These are phyloP conservation scores for Scedosporium minutisporum DNA, from an alignment of 2,329 filamentous ascomycete species.

Conservation along the genomic window DNA sequence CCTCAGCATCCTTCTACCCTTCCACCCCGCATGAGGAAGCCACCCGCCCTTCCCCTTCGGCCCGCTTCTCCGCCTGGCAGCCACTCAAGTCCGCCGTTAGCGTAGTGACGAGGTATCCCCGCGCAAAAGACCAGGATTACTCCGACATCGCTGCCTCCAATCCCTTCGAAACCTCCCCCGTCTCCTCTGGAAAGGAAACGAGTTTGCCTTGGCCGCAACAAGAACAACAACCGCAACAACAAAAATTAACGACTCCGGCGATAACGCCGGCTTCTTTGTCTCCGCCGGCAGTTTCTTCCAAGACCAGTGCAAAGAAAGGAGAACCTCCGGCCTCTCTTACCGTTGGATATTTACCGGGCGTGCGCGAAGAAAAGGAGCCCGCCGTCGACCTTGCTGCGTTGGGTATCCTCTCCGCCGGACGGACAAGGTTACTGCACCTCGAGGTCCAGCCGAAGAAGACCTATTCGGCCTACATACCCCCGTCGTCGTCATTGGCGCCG, in stretches of 20 bases:
- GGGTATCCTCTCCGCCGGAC: neutral
- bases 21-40: neutral
- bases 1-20: neutral
- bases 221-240: too few relatives aligned
- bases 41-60: neutral
- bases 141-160: constrained; percentile 10
- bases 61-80: neutral
- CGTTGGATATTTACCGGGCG: neutral
- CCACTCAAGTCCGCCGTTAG: constrained; percentile 4
- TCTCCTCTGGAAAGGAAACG: neutral
- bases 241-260: too few relatives aligned
- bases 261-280: neutral
- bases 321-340: neutral
- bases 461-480: neutral
- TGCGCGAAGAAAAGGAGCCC: neutral
- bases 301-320: too few relatives aligned
- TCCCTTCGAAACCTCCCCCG: constrained; percentile 6
- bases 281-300: too few relatives aligned
- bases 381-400: neutral
- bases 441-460: neutral
- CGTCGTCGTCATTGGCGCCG: neutral
- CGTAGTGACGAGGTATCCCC: constrained; percentile 10
- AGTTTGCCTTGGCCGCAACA: too few relatives aligned
- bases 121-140: constrained; percentile 11
- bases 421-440: neutral